Percentiles rank a stretch among this genome's conserved stretches.
Evolutionary conservation across 352 stramenopile genomes (phyloP).

Genomic region (Halophytophthora polymorphica): DNA sequence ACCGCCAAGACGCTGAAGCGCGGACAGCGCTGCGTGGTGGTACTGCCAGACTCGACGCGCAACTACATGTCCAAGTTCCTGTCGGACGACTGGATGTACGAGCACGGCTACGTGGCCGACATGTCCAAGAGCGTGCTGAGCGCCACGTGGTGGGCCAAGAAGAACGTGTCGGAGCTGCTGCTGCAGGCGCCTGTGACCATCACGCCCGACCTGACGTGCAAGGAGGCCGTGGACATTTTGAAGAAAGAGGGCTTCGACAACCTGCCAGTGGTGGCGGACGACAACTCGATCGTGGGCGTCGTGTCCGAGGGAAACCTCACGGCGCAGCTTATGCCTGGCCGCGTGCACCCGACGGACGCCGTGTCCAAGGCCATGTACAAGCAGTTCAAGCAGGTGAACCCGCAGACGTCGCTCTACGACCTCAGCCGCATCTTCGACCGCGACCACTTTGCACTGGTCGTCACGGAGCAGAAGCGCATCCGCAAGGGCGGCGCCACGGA

Average conservation of each 20-base stretch:
- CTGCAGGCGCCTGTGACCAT: conserved; percentile 91
- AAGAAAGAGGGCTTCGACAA: conserved; percentile 91
- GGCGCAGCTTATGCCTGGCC: conserved; percentile 86
- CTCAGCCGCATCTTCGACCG: conserved; percentile 94
- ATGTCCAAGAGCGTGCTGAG: conserved; percentile 74
- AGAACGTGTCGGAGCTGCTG: conserved; percentile 88
- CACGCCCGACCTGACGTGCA: conserved; percentile 86
- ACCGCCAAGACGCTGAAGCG: conserved; percentile 83
- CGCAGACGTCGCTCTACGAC: conserved; percentile 88
- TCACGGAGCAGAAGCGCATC: conserved; percentile 92
- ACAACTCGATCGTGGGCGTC: conserved; percentile 92
- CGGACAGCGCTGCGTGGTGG: conserved; percentile 92
- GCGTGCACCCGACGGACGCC: conserved; percentile 80
- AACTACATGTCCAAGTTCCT: conserved; percentile 99
- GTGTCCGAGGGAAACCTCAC: conserved; percentile 96
- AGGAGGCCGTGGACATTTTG: conserved; percentile 93
- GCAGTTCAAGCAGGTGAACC: conserved; percentile 93
- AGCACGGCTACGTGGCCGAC: conserved; percentile 79
- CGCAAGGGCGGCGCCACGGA: conserved; percentile 64
- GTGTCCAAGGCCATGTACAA: conserved; percentile 95
- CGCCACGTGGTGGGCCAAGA: conserved; percentile 94
- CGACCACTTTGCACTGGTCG: conserved; percentile 94
- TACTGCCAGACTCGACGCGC: conserved; percentile 93
- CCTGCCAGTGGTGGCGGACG: conserved; percentile 69
- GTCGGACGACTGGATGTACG: conserved; percentile 94